Base-by-base conservation (phyloP, 2,329 filamentous ascomycete genomes). In the Byssochlamys sp. region DNA sequence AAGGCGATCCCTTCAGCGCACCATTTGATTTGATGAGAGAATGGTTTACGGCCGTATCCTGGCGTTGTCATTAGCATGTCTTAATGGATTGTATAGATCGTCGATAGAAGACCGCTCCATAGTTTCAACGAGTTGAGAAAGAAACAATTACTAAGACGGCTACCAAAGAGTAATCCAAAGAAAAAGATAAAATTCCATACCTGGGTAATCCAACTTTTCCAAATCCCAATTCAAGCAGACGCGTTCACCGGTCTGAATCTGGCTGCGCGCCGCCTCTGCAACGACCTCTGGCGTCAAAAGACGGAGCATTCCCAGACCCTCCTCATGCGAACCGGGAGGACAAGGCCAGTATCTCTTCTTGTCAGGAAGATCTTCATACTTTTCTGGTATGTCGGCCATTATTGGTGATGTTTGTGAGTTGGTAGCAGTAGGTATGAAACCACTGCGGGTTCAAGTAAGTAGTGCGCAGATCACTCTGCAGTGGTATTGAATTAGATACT, bases 211-310 rank as follows among this genome's bases (percentile, higher is more conserved):
- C 1, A 84, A 69, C 63, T 84, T 83, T 53, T 77, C 77, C 45
- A 84, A 68, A 28, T 80, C 77, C 82, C 82, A 84, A 39, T 80
- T 80, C 26, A 85, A 68, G 54, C 78, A 78, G 25, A 83, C 76
- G 26, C 81, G 75, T 52, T 76, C 73, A 24, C 82, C 82, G 0
- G 77, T 79, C 48, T 73, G 72, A 62, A 84, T 83, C 64, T 82
- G 77, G 3, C 74, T 74, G 3, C 73, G 70, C 0, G 82, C 81
- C 0, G 79, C 76, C 12, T 73, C 71, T 9, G 78, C 77, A 1
- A 84, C 78, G 4, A 80, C 64, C 0, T 80, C 74, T 1, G 80
- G 77, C 0, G 81, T 84, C 12, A 84, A 74, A 1, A 81, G 71
- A 0, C 73, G 76, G 7, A 79, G 73, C 65, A 81, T 77, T 27